Percentiles rank a stretch among this genome's conserved stretches.
phyloP scores from a whole-genome alignment of 352 stramenopile species.

The Peronospora destructor region DNA sequence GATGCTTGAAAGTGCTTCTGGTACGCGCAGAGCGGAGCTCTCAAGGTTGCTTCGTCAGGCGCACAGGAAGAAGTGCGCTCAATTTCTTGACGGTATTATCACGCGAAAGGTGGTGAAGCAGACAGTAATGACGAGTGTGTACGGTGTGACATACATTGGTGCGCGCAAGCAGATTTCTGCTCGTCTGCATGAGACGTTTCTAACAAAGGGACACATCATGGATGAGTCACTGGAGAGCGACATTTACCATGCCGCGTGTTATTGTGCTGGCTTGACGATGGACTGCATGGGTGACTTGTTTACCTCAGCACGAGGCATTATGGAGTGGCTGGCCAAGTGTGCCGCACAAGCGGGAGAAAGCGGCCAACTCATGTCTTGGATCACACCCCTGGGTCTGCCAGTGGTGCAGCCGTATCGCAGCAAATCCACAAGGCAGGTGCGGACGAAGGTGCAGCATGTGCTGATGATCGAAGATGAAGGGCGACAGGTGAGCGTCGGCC shows the following conservation, averaged over 20 bases:
- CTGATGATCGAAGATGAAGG: constrained; percentile 77
- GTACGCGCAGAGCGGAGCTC: constrained; percentile 1
- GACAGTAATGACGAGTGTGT: constrained; percentile 99
- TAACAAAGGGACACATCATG: constrained; percentile 73
- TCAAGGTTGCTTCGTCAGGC: constrained; percentile 22
- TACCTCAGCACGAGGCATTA: constrained; percentile 91
- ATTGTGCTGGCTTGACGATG: constrained; percentile 94
- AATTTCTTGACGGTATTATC: constrained; percentile 70
- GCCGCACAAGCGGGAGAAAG: constrained; percentile 63
- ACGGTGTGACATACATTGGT: constrained; percentile 99
- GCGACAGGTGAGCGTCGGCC: constrained; percentile 52
- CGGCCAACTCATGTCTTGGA: constrained; percentile 95
- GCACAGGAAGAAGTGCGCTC: constrained; percentile 55
- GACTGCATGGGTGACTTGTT: constrained; percentile 96
- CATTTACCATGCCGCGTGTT: constrained; percentile 85
- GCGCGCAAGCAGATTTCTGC: constrained; percentile 96
- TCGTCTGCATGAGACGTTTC: constrained; percentile 90
- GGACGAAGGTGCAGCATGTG: constrained; percentile 84
- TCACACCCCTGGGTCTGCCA: constrained; percentile 97
- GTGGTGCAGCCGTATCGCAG: constrained; percentile 97
- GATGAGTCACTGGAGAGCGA: constrained; percentile 76
- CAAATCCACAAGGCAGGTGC: constrained; percentile 65
- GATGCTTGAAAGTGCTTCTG: constrained; percentile 11
- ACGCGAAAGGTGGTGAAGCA: constrained; percentile 98
- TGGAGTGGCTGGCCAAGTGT: constrained; percentile 84